Conservation (phyloP, 208 protist species). For the Trypanosoma lewisi region DNA sequence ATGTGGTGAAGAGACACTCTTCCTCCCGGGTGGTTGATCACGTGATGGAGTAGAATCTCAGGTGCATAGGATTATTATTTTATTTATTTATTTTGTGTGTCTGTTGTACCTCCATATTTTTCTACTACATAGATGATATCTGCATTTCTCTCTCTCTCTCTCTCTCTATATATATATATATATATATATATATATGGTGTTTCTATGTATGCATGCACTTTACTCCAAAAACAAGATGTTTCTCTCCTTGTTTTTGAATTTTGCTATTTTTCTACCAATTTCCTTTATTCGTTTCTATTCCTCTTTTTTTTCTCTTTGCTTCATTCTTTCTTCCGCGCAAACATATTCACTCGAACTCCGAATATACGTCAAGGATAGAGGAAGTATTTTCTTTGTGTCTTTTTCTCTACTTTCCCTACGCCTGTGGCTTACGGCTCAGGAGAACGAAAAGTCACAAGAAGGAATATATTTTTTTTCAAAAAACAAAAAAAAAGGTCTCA, state of each 20-base stretch:
- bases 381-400: constrained; percentile 1
- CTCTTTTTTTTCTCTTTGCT: not conserved
- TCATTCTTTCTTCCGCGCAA: constrained; percentile 14
- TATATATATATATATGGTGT: too few species aligned
- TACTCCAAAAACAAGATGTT: not conserved
- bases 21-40: constrained; percentile 31
- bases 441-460: too few species aligned
- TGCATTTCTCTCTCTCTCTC: not conserved
- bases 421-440: not conserved
- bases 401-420: not conserved
- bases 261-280: not conserved
- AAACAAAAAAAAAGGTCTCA: not conserved
- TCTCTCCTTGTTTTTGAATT: constrained; percentile 9
- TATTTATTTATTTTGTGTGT: constrained; percentile 24
- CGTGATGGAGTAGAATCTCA: constrained; percentile 11
- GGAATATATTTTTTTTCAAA: not conserved
- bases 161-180: too few species aligned
- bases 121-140: not conserved
- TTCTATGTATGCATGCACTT: too few species aligned
- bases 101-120: not conserved
- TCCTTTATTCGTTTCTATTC: not conserved
- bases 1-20: not conserved
- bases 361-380: not conserved
- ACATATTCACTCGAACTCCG: constrained; percentile 22
- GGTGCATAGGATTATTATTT: constrained; percentile 18